phyloP scores from a whole-genome alignment of 805 yeast genomes.

The Ogataea paraovalis region DNA sequence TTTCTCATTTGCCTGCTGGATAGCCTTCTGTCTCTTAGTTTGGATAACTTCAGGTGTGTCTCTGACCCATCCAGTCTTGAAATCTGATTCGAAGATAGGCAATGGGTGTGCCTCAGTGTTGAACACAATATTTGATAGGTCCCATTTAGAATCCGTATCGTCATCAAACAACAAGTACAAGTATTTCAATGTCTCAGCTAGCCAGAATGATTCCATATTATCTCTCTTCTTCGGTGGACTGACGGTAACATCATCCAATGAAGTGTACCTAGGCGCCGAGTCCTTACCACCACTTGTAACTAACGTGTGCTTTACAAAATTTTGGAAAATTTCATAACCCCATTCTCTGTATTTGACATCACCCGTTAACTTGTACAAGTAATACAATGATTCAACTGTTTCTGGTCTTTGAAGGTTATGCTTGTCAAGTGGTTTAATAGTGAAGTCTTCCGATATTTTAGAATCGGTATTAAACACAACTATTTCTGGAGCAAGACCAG shows the following conservation, averaged over 20 bases:
- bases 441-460: slow-evolving; percentile 48
- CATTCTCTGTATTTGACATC: slow-evolving; percentile 80
- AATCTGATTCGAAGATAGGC: slow-evolving; percentile 59
- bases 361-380: slow-evolving; percentile 73
- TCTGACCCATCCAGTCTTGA: slow-evolving; percentile 63
- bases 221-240: slow-evolving; percentile 55
- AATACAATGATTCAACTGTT: slow-evolving; percentile 83
- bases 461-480: slow-evolving; percentile 70
- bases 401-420: slow-evolving; percentile 93
- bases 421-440: slow-evolving; percentile 63
- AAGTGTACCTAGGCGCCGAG: slow-evolving; percentile 46
- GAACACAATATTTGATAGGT: slow-evolving; percentile 68
- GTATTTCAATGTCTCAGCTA: slow-evolving; percentile 89
- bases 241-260: slow-evolving; percentile 61
- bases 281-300: slow-evolving; percentile 47
- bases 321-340: slow-evolving; percentile 83
- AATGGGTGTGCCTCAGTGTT: slow-evolving; percentile 94
- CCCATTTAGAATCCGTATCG: slow-evolving; percentile 50
- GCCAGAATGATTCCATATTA: slow-evolving; percentile 90
- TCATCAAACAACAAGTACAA: slow-evolving; percentile 75
- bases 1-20: background rate
- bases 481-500: slow-evolving; percentile 87
- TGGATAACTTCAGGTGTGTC: slow-evolving; percentile 4
- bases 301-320: slow-evolving; percentile 57
- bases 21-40: background rate